phyloP scores from a whole-genome alignment of 2,329 filamentous ascomycete genomes.

The Tolypocladium paradoxum region DNA sequence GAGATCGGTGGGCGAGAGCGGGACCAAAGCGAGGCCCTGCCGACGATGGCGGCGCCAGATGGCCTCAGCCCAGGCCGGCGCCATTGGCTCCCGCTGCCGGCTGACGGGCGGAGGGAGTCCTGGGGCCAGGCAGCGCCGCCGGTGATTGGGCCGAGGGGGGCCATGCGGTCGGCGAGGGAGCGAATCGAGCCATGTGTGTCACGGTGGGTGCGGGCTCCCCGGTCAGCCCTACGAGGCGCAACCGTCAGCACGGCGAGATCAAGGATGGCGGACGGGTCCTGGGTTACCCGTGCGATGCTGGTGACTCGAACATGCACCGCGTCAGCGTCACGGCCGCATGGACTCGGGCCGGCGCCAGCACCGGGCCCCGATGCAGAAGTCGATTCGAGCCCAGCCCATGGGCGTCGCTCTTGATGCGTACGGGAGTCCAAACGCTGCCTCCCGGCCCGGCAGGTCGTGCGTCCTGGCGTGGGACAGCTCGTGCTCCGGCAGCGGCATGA shows the following conservation, averaged over 20 bases:
- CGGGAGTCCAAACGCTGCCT: no score
- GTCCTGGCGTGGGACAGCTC: no score
- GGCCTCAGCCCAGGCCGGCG: neutral
- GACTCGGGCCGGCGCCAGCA: no score
- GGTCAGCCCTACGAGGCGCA: constrained; percentile 6
- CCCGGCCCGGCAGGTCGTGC: no score
- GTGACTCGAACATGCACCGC: no score
- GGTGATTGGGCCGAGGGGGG: neutral
- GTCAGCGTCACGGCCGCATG: no score
- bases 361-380: no score
- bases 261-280: neutral
- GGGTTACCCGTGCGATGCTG: no score
- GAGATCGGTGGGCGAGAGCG: neutral
- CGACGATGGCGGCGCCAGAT: neutral
- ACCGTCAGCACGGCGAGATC: neutral
- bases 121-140: neutral
- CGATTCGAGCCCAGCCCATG: no score
- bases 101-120: neutral
- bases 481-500: no score
- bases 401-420: no score
- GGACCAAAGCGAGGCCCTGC: neutral
- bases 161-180: neutral
- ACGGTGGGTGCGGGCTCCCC: neutral
- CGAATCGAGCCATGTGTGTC: no score
- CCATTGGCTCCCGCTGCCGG: neutral